These are phyloP conservation scores for Leccinum subfulvum DNA, from an alignment of 1,284 basidiomycete genomes.

Conservation along the genomic window DNA sequence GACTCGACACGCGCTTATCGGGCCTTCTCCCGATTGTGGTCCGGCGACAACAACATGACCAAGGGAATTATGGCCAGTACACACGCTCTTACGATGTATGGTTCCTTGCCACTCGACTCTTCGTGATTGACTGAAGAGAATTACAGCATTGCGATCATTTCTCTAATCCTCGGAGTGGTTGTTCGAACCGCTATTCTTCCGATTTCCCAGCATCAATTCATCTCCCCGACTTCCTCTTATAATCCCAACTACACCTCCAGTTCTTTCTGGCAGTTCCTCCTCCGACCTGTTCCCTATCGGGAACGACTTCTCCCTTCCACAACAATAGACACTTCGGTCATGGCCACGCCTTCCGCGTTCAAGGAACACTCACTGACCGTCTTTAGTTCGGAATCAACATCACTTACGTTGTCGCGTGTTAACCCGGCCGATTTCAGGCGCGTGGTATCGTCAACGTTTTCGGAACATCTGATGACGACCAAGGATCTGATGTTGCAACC, in stretches of 20 bases:
- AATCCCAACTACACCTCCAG: constrained; percentile 22
- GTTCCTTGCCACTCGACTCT: constrained; percentile 12
- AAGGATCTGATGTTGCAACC: constrained; percentile 44
- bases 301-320: constrained; percentile 37
- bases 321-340: constrained; percentile 26
- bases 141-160: constrained; percentile 60
- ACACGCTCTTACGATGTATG: constrained; percentile 65
- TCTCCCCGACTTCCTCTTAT: constrained; percentile 16
- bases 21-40: constrained; percentile 47
- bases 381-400: constrained; percentile 36
- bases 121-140: constrained; percentile 15
- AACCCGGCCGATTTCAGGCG: constrained; percentile 24
- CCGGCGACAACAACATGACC: constrained; percentile 35
- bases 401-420: constrained; percentile 19
- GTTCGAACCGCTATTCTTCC: constrained; percentile 55
- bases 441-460: constrained; percentile 28
- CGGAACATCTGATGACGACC: constrained; percentile 34
- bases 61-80: constrained; percentile 43
- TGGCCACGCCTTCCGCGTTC: constrained; percentile 43
- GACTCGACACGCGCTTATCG: constrained; percentile 43
- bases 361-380: constrained; percentile 60
- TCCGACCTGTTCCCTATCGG: constrained; percentile 36
- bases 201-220: constrained; percentile 34
- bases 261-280: constrained; percentile 32
- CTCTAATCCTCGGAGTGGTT: constrained; percentile 63